Conservation (phyloP, 768 basidiomycete species). For the Rhodotorula graminis region DNA sequence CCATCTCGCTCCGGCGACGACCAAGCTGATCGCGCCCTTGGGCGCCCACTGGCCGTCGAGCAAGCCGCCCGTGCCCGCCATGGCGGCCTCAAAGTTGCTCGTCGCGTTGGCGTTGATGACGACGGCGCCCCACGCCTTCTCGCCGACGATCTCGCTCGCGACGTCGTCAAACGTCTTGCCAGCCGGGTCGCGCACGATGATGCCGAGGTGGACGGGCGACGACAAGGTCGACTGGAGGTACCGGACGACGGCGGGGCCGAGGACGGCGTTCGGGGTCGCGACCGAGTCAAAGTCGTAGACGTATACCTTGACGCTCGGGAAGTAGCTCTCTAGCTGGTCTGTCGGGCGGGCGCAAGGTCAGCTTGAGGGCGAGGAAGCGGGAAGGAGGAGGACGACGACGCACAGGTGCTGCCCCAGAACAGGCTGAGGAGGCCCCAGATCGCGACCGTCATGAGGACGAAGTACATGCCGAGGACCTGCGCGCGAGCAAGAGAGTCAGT, state of each 20-base stretch:
- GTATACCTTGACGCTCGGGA: constrained; percentile 42
- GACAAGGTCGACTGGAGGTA: constrained; percentile 2
- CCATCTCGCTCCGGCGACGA: constrained; percentile 1
- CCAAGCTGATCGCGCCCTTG: constrained; percentile 7
- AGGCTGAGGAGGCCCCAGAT: constrained; percentile 9
- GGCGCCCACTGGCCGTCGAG: constrained; percentile 14
- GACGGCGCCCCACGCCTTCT: constrained; percentile 26
- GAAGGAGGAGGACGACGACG: not conserved
- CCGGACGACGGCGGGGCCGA: constrained; percentile 11
- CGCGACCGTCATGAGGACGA: not conserved
- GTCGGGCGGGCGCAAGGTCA: not conserved
- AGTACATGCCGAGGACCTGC: constrained; percentile 18
- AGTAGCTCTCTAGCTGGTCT: constrained; percentile 29
- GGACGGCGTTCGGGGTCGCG: not conserved
- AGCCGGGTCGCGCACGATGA: not conserved
- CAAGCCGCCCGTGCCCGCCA: constrained; percentile 10
- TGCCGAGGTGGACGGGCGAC: not conserved
- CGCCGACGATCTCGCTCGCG: constrained; percentile 14
- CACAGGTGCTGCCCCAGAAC: constrained; percentile 22
- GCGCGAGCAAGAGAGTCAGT: not conserved
- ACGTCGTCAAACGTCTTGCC: constrained; percentile 17
- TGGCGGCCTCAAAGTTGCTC: constrained; percentile 12
- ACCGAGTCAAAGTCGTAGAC: constrained; percentile 45
- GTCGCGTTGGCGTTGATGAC: constrained; percentile 34
- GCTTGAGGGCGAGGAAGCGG: not conserved